Conservation (phyloP, 208 protist species). For the Leishmania tropica region DNA sequence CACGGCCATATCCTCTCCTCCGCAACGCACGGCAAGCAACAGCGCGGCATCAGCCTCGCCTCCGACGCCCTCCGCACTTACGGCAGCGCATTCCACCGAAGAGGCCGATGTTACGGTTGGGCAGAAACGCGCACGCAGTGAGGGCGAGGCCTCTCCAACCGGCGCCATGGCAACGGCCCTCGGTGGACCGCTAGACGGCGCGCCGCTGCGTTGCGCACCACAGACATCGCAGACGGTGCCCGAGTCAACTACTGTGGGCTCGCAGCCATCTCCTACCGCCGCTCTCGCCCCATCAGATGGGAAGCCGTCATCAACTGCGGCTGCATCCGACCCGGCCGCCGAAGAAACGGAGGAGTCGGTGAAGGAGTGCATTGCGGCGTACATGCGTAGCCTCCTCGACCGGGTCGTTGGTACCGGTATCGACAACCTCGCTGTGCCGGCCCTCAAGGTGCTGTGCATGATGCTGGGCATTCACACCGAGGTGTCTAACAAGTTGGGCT, state of each 20-base stretch:
- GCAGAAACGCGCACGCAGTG: slow-evolving; percentile 10
- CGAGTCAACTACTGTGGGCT: neutral
- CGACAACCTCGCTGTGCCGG: slow-evolving; percentile 58
- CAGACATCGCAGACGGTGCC: neutral
- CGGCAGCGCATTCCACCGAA: too few species aligned
- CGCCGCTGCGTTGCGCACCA: neutral
- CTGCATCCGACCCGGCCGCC: neutral
- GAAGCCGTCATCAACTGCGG: neutral
- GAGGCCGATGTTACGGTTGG: neutral
- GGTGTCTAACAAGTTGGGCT: slow-evolving; percentile 49
- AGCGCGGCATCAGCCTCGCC: slow-evolving; percentile 10
- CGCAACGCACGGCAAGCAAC: slow-evolving; percentile 6
- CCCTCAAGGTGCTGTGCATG: slow-evolving; percentile 70
- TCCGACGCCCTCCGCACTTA: neutral
- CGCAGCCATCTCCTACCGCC: neutral
- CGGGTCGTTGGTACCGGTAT: slow-evolving; percentile 76
- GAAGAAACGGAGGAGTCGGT: slow-evolving; percentile 36
- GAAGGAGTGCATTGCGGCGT: slow-evolving; percentile 66
- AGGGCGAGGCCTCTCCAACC: neutral
- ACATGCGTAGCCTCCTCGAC: slow-evolving; percentile 77
- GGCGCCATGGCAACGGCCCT: neutral
- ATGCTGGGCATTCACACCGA: slow-evolving; percentile 70
- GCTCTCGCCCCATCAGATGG: neutral
- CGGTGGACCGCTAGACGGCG: neutral
- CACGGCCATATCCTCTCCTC: too few species aligned